A percentile compares a stretch with the other conserved stretches of the same genome.
Conservation (phyloP, 208 protist species). For the Wallacemonas sp. region DNA sequence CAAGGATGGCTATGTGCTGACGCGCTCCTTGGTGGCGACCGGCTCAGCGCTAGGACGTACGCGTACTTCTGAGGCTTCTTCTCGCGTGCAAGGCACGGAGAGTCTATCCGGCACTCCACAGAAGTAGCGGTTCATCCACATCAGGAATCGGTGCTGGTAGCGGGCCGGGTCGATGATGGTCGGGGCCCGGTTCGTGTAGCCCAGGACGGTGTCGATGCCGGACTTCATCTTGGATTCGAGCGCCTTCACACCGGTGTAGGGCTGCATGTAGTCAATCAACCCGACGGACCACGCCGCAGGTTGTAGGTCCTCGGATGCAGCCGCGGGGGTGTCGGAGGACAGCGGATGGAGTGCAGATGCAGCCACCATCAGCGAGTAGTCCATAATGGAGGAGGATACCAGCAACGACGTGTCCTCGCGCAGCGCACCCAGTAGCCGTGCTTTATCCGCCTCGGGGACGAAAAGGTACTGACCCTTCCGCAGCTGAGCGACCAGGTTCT, state of each 20-base stretch:
- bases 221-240: slow-evolving; percentile 87
- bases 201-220: slow-evolving; percentile 74
- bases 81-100: slow-evolving; percentile 21
- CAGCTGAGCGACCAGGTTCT: slow-evolving; percentile 60
- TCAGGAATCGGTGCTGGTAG: slow-evolving; percentile 72
- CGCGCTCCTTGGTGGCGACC: no score
- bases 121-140: slow-evolving; percentile 73
- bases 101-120: slow-evolving; percentile 70
- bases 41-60: no score
- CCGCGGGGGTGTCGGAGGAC: no score
- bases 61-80: no score
- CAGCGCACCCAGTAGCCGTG: slow-evolving; percentile 55
- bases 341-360: no score
- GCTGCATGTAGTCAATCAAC: slow-evolving; percentile 86
- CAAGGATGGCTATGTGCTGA: no score
- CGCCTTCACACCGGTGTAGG: slow-evolving; percentile 75
- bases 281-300: slow-evolving; percentile 34
- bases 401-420: slow-evolving; percentile 62
- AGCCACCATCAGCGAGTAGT: slow-evolving; percentile 81
- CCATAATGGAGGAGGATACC: slow-evolving; percentile 58
- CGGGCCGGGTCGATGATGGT: slow-evolving; percentile 81
- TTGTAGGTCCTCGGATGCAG: not conserved
- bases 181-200: slow-evolving; percentile 50
- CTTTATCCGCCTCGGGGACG: slow-evolving; percentile 45
- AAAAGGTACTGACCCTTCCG: slow-evolving; percentile 65